Evolutionary conservation across 2,329 filamentous ascomycete species (phyloP), one percentile per base, ranked within the genome.

Genomic region (Diaporthe helianthi): DNA sequence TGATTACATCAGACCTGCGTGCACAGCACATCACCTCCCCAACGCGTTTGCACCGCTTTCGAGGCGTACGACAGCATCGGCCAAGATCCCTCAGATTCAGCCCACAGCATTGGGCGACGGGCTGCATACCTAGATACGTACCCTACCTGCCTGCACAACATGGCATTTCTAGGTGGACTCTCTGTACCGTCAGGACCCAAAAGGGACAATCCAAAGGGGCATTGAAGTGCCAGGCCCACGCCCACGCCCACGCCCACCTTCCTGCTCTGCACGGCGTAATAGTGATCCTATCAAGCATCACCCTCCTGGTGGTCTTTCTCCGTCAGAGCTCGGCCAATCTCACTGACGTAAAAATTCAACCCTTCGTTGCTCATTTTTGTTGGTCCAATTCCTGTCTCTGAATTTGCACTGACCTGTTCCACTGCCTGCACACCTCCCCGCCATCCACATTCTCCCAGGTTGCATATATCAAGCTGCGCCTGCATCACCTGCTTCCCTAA

Each of bases 271-370:
- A n/a, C 17, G 65, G 53, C 55, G 66, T 68, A 68, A 68, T 68
- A 19, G 66, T 68, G 66, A 68, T 33, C 24, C 31, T 55, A 68
- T 68, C n/a, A 12, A 46, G 19, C 65, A 60, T 67, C 53, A 38
- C 44, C n/a, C 19, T 53, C 22, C 38, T 15, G 17, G 46, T 26
- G 8, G 4, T 9, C 44, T 19, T 31, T 38, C 46, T 24, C 29
- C 26, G 19, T n/a, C 15, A 24, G 26, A 55, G 22, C 38, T 55
- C 13, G 15, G 19, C 9, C 38, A 46, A n/a, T 58, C 19, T 17
- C 31, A 52, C 61, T 71, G 61, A 66, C 67, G 69, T 69, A n/a
- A n/a, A n/a, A n/a, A n/a, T n/a, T n/a, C 69, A 71, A 64, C 41
- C 13, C 22, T 15, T 10, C n/a, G 19, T 17, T 33, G 15, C 36